phyloP scores from a whole-genome alignment of 176 grass and related monocot species.

The Triticum monococcum region DNA sequence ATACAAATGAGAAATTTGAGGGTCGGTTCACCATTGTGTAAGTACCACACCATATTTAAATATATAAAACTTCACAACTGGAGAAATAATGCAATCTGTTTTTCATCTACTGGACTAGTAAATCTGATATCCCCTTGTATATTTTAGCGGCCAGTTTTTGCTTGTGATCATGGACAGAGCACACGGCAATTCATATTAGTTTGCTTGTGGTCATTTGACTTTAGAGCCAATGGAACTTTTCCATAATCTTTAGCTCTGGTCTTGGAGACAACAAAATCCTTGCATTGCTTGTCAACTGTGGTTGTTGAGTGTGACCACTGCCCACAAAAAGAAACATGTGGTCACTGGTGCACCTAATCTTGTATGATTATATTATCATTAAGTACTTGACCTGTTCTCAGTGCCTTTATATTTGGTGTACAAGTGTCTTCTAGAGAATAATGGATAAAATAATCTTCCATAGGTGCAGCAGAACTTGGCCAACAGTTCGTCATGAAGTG shows the following conservation, averaged over 20 bases:
- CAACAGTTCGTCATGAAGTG: neutral
- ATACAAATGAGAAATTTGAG: neutral
- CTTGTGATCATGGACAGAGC: conserved; percentile 13
- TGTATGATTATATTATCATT: neutral
- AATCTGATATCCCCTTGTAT: neutral
- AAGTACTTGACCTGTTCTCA: neutral
- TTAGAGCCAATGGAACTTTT: neutral
- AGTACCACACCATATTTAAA: too few relatives aligned
- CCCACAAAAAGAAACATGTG: neutral
- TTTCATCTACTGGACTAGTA: neutral
- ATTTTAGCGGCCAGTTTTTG: neutral
- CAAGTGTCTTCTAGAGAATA: neutral
- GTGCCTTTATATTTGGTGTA: neutral
- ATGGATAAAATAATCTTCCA: neutral
- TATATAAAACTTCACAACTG: neutral
- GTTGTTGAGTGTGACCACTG: neutral
- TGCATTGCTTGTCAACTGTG: conserved; percentile 36
- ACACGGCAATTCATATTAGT: conserved; percentile 5
- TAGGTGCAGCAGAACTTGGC: neutral
- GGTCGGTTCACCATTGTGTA: neutral
- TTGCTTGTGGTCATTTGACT: conserved; percentile 8
- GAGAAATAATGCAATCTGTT: neutral
- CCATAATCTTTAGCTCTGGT: neutral
- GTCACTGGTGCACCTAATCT: conserved; percentile 22
- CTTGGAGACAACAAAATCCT: conserved; percentile 11